Evolutionary conservation across 75 land plant species (phyloP).

Genomic region (Pseudotsuga menziesii): DNA sequence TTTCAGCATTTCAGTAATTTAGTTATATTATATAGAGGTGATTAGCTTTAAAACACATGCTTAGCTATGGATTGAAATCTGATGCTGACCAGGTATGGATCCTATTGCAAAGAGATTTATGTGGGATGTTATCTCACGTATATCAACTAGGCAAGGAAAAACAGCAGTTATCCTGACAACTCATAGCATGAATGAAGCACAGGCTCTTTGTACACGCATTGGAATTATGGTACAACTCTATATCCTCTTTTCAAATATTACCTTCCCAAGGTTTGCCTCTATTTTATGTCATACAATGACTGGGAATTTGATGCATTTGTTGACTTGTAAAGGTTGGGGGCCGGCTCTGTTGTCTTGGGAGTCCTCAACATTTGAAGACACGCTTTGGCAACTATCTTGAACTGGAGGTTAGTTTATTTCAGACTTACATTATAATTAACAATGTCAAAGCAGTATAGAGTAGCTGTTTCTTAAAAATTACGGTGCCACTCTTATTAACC

Average conservation of each 20-base stretch:
- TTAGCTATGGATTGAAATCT: not conserved
- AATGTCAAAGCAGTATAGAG: not conserved
- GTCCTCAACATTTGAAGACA: conserved; percentile 88
- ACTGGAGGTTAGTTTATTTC: conserved; percentile 44
- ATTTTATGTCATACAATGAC: not conserved
- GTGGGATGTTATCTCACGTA: conserved; percentile 88
- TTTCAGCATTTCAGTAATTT: not conserved
- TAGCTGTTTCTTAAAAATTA: not conserved
- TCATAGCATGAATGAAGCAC: conserved; percentile 97
- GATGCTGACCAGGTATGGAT: conserved; percentile 69
- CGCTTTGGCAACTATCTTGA: conserved; percentile 87
- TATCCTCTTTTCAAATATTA: not conserved
- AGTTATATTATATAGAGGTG: not conserved
- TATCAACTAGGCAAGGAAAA: conserved; percentile 73
- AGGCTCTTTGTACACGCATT: conserved; percentile 85
- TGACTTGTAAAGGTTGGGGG: conserved; percentile 64
- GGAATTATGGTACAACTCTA: conserved; percentile 72
- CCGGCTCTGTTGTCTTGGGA: conserved; percentile 74
- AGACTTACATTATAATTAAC: not conserved
- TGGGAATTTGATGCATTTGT: conserved; percentile 1
- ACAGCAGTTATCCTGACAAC: conserved; percentile 90
- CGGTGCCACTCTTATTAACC: too few species aligned
- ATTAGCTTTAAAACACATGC: not conserved
- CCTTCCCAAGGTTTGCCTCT: not conserved
- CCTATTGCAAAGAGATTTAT: conserved; percentile 89